Percentiles rank a stretch among this genome's conserved stretches.
phyloP scores from a whole-genome alignment of 2,329 filamentous ascomycete genomes.

The Apiospora aurea region DNA sequence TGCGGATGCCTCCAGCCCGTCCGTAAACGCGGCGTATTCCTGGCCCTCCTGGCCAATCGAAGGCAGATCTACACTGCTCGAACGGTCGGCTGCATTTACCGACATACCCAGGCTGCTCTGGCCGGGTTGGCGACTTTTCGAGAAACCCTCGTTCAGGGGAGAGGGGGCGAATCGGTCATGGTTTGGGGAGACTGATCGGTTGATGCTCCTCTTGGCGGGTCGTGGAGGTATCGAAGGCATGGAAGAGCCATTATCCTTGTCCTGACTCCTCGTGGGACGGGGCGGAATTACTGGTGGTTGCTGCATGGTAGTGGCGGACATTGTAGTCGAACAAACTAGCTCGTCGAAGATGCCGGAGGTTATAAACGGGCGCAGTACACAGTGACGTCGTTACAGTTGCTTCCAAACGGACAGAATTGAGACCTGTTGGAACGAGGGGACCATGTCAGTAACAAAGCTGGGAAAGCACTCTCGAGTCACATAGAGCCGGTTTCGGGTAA shows the following conservation, averaged over 20 bases:
- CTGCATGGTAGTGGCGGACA: slow-evolving; percentile 60
- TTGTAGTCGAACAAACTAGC: slow-evolving; percentile 36
- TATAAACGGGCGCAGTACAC: slow-evolving; percentile 8
- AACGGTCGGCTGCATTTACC: slow-evolving; percentile 57
- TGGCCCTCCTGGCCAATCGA: slow-evolving; percentile 88
- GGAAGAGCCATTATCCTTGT: slow-evolving; percentile 40
- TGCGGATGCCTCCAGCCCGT: slow-evolving; percentile 55
- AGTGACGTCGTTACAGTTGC: slow-evolving; percentile 12
- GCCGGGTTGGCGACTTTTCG: slow-evolving; percentile 38
- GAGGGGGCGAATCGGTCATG: slow-evolving; percentile 84
- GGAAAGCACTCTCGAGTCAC: slow-evolving; percentile 10
- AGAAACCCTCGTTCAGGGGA: slow-evolving; percentile 77
- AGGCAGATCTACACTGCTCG: slow-evolving; percentile 81
- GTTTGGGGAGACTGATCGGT: slow-evolving; percentile 79
- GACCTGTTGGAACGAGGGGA: neutral
- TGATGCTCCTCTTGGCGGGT: slow-evolving; percentile 70
- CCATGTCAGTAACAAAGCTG: slow-evolving; percentile 11
- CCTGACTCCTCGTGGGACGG: slow-evolving; percentile 58
- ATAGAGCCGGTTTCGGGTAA: slow-evolving; percentile 10
- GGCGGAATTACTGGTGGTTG: slow-evolving; percentile 61
- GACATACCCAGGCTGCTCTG: slow-evolving; percentile 45
- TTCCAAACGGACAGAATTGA: slow-evolving; percentile 10
- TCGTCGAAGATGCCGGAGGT: neutral
- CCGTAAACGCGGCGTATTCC: slow-evolving; percentile 75
- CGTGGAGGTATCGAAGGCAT: slow-evolving; percentile 81